Conservation (phyloP, 2,329 filamentous ascomycete genomes). For the Dactylellina haptotyla region DNA sequence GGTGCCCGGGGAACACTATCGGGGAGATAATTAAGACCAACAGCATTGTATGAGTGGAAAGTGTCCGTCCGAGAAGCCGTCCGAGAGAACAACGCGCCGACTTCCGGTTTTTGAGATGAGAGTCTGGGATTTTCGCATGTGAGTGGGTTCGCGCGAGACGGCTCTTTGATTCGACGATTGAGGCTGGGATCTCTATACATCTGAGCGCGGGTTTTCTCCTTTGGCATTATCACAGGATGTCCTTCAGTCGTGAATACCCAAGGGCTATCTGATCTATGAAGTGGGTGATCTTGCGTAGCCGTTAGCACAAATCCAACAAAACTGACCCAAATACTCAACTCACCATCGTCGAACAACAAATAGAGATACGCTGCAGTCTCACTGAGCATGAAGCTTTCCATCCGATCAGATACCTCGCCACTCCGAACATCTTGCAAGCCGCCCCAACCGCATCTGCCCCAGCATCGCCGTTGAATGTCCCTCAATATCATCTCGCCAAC, state of each 20-base stretch:
- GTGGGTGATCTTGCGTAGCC: slow-evolving; percentile 73
- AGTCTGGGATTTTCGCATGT: slow-evolving; percentile 29
- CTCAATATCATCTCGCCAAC: slow-evolving; percentile 93
- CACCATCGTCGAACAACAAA: slow-evolving; percentile 76
- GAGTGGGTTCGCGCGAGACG: not conserved
- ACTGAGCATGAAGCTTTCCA: slow-evolving; percentile 98
- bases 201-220: slow-evolving; percentile 42
- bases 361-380: slow-evolving; percentile 98
- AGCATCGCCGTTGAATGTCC: slow-evolving; percentile 88
- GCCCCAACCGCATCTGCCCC: slow-evolving; percentile 91
- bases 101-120: slow-evolving; percentile 15
- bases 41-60: slow-evolving; percentile 87
- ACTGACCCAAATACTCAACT: not conserved
- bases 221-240: slow-evolving; percentile 86
- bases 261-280: slow-evolving; percentile 85
- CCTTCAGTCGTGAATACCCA: slow-evolving; percentile 97
- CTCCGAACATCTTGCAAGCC: slow-evolving; percentile 60
- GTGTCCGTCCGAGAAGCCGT: slow-evolving; percentile 82
- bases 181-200: not conserved
- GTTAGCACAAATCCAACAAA: slow-evolving; percentile 17
- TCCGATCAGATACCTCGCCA: slow-evolving; percentile 88
- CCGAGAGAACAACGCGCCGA: slow-evolving; percentile 67
- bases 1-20: slow-evolving; percentile 62
- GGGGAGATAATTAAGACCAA: slow-evolving; percentile 80
- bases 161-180: slow-evolving; percentile 16